Evolutionary conservation across 2,329 filamentous ascomycete genomes (phyloP), one percentile per base, ranked within the genome.

Genomic region (Penicillium concentricum): DNA sequence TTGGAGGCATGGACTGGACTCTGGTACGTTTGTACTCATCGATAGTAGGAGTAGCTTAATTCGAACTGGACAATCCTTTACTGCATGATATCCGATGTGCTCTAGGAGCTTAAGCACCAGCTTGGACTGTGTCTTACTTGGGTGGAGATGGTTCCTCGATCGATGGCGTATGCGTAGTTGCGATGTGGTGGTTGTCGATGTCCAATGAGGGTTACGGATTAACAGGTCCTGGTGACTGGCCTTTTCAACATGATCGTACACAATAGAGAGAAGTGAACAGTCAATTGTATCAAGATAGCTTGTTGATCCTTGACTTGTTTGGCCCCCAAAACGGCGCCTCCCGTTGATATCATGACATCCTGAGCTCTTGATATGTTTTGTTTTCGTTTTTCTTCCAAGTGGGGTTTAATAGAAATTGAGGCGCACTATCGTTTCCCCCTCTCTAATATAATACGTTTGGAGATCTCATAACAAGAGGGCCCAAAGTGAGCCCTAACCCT

Each of bases 281-380:
- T 42, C 28, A 46, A 41, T 28, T 46, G 37, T 15, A 28, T 26
- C 24, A 5, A 24, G 3, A 20, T 34, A 44, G 22, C 34, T 46
- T 42, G 51, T 45, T 16, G 51, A 62, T 60, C 44, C 2, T 35
- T 57, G 22, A 52, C 51, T 26, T 48, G 22, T 41, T 55, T n/a
- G n/a, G n/a, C n/a, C n/a, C 26, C 26, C 2, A 7, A 10, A 43
- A 39, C n/a, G n/a, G n/a, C n/a, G 34, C 3, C 8, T 43, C 26
- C 47, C 12, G 13, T 37, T 61, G 58, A 53, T 59, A 44, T 61
- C 58, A 26, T 26, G 24, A 26, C 24, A 26, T 26, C n/a, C n/a
- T n/a, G n/a, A n/a, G n/a, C n/a, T n/a, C n/a, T n/a, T n/a, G n/a
- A n/a, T n/a, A n/a, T n/a, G n/a, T n/a, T n/a, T n/a, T n/a, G n/a